Percentiles rank a stretch among this genome's conserved stretches.
phyloP scores from a whole-genome alignment of 306 rosid species.

The Prinsepia uniflora region DNA sequence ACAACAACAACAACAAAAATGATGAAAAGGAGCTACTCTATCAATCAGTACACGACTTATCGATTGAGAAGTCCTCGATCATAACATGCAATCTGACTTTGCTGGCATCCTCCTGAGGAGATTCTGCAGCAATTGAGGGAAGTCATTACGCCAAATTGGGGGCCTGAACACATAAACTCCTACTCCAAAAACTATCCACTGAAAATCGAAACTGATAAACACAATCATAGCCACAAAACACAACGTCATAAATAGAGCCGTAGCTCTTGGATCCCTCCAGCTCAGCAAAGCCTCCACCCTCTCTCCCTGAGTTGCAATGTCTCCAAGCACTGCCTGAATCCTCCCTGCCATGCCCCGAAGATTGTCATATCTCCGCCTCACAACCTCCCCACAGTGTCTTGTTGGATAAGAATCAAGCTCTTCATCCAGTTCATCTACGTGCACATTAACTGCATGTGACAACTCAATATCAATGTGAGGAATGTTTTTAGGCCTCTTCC shows the following conservation, averaged over 20 bases:
- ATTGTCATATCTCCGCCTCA: conserved; percentile 32
- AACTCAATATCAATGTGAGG: conserved; percentile 30
- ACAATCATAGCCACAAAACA: conserved; percentile 28
- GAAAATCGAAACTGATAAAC: conserved; percentile 21
- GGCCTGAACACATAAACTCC: conserved; percentile 25
- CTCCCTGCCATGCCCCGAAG: conserved; percentile 30
- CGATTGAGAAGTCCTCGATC: background rate
- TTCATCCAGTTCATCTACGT: conserved; percentile 41
- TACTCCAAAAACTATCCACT: background rate
- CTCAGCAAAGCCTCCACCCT: conserved; percentile 30
- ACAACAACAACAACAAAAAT: background rate
- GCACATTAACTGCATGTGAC: conserved; percentile 31
- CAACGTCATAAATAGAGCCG: conserved; percentile 27
- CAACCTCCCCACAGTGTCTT: conserved; percentile 6
- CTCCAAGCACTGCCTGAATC: conserved; percentile 24
- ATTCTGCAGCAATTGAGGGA: conserved; percentile 32
- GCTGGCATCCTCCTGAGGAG: conserved; percentile 46
- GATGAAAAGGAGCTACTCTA: too few species aligned
- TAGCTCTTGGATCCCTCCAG: conserved; percentile 43
- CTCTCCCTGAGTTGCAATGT: conserved; percentile 25
- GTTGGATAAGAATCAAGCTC: conserved; percentile 54
- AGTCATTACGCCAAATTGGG: conserved; percentile 21
- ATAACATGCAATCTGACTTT: conserved; percentile 40
- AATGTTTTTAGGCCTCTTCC: conserved; percentile 29
- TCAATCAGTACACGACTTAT: too few species aligned